phyloP scores from a whole-genome alignment of 139 green algal species.

The Astrephomene gubernaculifera region DNA sequence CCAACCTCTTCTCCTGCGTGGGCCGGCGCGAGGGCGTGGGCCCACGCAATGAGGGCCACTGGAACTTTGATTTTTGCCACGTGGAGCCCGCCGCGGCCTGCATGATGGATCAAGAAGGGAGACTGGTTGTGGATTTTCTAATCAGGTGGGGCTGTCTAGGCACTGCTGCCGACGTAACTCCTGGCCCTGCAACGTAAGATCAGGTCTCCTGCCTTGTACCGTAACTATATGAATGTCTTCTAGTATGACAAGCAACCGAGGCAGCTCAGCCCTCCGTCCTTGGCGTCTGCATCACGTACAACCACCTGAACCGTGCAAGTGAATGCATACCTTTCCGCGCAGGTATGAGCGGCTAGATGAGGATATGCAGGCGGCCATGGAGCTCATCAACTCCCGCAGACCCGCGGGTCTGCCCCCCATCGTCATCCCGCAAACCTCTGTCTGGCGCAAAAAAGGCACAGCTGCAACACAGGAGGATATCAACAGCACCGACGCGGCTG shows the following conservation, averaged over 20 bases:
- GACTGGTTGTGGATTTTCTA: slow-evolving; percentile 35
- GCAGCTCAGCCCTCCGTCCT: no score
- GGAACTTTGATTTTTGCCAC: slow-evolving; percentile 44
- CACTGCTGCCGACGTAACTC: no score
- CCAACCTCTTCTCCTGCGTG: slow-evolving; percentile 32
- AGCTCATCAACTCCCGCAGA: slow-evolving; percentile 19
- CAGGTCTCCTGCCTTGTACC: no score
- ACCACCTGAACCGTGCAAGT: no score
- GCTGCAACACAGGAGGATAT: background rate
- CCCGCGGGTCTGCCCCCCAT: background rate
- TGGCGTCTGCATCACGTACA: no score
- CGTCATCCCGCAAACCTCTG: background rate
- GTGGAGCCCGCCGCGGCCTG: slow-evolving; percentile 25
- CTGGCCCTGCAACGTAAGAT: no score
- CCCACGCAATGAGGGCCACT: slow-evolving; percentile 19
- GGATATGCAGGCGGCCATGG: slow-evolving; percentile 20
- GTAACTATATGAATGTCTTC: no score
- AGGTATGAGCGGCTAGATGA: slow-evolving; percentile 32
- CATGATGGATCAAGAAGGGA: background rate
- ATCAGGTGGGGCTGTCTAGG: background rate
- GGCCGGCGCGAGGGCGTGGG: slow-evolving; percentile 26
- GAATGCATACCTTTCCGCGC: no score
- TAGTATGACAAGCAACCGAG: no score
- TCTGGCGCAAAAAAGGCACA: slow-evolving; percentile 32
- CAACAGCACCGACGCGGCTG: background rate